phyloP scores from a whole-genome alignment of 2,329 filamentous ascomycete genomes.

The Paraphoma chrysanthemicola region DNA sequence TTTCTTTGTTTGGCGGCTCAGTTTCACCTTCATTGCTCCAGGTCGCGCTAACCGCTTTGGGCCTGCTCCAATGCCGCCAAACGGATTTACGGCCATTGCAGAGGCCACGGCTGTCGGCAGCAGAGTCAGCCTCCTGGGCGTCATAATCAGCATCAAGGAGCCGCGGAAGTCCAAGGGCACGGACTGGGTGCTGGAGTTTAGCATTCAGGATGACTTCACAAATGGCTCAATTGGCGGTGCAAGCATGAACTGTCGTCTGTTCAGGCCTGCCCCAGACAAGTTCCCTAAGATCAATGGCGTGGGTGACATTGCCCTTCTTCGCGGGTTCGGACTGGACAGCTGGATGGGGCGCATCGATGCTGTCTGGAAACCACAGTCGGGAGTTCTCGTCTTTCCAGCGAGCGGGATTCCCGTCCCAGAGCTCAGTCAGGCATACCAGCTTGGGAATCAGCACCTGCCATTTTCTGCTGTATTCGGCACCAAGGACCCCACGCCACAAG shows the following conservation, averaged over 20 bases:
- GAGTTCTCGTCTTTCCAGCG: conserved; percentile 24
- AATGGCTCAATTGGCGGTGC: conserved; percentile 19
- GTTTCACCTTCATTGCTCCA: conserved; percentile 3
- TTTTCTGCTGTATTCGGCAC: conserved; percentile 8
- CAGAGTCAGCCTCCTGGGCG: conserved; percentile 69
- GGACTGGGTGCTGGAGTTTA: conserved; percentile 56
- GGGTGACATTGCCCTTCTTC: conserved; percentile 71
- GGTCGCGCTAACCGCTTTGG: conserved; percentile 22
- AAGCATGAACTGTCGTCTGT: conserved; percentile 34
- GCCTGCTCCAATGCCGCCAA: conserved; percentile 20
- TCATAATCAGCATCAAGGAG: conserved; percentile 70
- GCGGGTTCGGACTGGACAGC: conserved; percentile 34
- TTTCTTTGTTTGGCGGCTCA: not conserved
- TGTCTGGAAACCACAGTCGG: not conserved
- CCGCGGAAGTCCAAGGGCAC: conserved; percentile 59
- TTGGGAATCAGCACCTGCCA: conserved; percentile 19
- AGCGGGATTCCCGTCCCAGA: conserved; percentile 25
- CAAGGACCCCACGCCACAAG: conserved; percentile 14
- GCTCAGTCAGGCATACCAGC: conserved; percentile 24
- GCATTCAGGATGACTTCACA: conserved; percentile 47
- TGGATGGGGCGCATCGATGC: conserved; percentile 26
- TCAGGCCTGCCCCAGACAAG: conserved; percentile 15
- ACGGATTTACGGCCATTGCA: conserved; percentile 54
- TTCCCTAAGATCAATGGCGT: conserved; percentile 55
- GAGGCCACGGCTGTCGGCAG: conserved; percentile 40